Conservation (phyloP, 2,329 filamentous ascomycete genomes). For the Aspergillus sp. region DNA sequence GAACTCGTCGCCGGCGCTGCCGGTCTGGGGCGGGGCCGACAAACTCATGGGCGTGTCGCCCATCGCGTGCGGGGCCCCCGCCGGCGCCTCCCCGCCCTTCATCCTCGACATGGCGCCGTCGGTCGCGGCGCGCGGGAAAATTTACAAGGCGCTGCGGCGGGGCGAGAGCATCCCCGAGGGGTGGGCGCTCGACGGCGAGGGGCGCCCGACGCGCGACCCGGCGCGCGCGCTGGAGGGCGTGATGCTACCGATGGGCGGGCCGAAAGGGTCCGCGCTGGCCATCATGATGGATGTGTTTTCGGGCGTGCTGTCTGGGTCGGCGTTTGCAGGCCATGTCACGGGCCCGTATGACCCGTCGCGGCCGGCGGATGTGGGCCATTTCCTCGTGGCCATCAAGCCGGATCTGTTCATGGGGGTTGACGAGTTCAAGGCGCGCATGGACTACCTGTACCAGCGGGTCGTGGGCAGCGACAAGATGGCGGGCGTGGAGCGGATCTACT, state of each 20-base stretch:
- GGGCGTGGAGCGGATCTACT: slow-evolving; percentile 57
- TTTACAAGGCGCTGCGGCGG: slow-evolving; percentile 44
- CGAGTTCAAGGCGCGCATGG: slow-evolving; percentile 64
- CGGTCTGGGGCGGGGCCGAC: slow-evolving; percentile 66
- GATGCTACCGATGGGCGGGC: slow-evolving; percentile 83
- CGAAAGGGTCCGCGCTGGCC: slow-evolving; percentile 73
- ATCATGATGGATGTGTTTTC: slow-evolving; percentile 92
- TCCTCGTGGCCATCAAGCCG: slow-evolving; percentile 69
- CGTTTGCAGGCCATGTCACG: slow-evolving; percentile 75
- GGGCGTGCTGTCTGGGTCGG: slow-evolving; percentile 70
- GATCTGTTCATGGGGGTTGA: slow-evolving; percentile 71
- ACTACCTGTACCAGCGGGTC: slow-evolving; percentile 57
- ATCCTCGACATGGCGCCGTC: slow-evolving; percentile 49
- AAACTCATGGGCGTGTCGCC: slow-evolving; percentile 74
- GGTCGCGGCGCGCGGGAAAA: slow-evolving; percentile 46
- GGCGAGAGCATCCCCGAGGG: slow-evolving; percentile 47
- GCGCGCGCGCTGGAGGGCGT: slow-evolving; percentile 69
- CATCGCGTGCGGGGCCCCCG: slow-evolving; percentile 72
- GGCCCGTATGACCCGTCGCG: slow-evolving; percentile 71
- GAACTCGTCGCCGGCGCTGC: slow-evolving; percentile 70
- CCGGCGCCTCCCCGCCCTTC: slow-evolving; percentile 59
- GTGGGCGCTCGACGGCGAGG: slow-evolving; percentile 74
- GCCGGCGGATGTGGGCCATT: slow-evolving; percentile 71
- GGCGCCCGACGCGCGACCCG: slow-evolving; percentile 69
- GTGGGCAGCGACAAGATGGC: slow-evolving; percentile 52